phyloP scores from a whole-genome alignment of 2,329 filamentous ascomycete genomes.

The Hypoxylon sp. region DNA sequence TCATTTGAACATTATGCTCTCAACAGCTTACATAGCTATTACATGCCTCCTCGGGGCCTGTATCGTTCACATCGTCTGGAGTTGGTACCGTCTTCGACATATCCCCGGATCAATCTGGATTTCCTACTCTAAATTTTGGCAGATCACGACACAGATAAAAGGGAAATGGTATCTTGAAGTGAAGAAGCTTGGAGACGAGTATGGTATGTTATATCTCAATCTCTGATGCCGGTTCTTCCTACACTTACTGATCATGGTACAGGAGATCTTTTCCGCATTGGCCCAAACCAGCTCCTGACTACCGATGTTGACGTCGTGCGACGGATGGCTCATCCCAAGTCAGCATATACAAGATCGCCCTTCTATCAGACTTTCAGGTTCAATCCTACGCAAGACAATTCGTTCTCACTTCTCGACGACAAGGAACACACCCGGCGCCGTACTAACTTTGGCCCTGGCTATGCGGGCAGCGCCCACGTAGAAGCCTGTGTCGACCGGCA shows the following conservation, averaged over 20 bases:
- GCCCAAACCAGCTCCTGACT: conserved; percentile 46
- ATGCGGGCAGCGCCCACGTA: conserved; percentile 25
- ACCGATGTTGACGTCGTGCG: conserved; percentile 42
- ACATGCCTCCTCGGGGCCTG: conserved; percentile 17
- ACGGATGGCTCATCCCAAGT: conserved; percentile 41
- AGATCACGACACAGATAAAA: conserved; percentile 36
- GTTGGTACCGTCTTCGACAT: conserved; percentile 44
- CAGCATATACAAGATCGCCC: conserved; percentile 24
- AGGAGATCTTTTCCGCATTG: conserved; percentile 45
- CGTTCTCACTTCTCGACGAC: conserved; percentile 43
- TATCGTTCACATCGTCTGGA: conserved; percentile 3
- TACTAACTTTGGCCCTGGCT: conserved; percentile 40
- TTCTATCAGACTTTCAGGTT: conserved; percentile 45
- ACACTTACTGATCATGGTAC: conserved; percentile 1
- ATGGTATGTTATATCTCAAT: conserved; percentile 30
- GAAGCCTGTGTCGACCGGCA: conserved; percentile 40
- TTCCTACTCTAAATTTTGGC: conserved; percentile 40
- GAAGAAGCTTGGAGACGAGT: conserved; percentile 36
- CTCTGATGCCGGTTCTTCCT: not conserved
- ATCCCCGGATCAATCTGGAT: conserved; percentile 42
- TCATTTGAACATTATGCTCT: conserved; percentile 8
- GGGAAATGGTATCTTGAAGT: conserved; percentile 41
- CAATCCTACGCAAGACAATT: conserved; percentile 39
- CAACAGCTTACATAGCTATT: not conserved
- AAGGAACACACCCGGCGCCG: conserved; percentile 38